Percentiles rank a stretch among this genome's conserved stretches.
These are phyloP conservation scores for Pestalotiopsis sp. DNA, from an alignment of 2,329 filamentous ascomycete genomes.

Conservation along the genomic window DNA sequence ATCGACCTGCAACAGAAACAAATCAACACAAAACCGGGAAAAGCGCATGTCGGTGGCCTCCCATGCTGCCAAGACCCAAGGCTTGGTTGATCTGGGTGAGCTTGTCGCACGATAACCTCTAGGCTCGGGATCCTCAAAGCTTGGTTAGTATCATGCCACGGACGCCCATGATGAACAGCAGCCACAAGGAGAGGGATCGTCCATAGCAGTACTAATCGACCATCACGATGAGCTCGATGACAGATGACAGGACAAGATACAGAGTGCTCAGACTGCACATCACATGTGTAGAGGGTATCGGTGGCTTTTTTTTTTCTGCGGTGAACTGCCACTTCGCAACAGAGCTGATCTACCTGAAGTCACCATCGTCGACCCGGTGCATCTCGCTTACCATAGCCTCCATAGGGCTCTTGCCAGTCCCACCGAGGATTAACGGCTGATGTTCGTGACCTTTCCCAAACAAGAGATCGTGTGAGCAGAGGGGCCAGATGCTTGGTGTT, in stretches of 20 bases:
- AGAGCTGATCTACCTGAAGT: neutral
- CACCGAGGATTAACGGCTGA: neutral
- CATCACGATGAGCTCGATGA: neutral
- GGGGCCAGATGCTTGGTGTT: neutral
- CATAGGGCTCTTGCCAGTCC: neutral
- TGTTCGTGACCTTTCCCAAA: neutral
- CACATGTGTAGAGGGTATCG: no score
- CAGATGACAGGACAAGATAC: neutral
- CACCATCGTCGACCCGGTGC: neutral
- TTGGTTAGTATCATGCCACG: neutral
- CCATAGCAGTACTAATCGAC: neutral
- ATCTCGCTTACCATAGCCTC: neutral
- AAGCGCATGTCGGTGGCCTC: neutral
- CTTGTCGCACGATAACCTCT: neutral
- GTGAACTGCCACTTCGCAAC: neutral
- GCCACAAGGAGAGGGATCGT: neutral
- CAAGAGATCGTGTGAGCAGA: neutral
- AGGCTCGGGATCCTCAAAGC: neutral
- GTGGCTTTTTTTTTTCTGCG: neutral
- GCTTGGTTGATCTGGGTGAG: neutral
- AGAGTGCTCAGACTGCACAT: neutral
- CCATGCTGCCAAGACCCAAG: neutral
- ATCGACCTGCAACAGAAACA: neutral
- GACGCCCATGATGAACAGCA: neutral
- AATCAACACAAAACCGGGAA: neutral